phyloP scores from a whole-genome alignment of 2,329 filamentous ascomycete species.

The Drechslerella dactyloides region DNA sequence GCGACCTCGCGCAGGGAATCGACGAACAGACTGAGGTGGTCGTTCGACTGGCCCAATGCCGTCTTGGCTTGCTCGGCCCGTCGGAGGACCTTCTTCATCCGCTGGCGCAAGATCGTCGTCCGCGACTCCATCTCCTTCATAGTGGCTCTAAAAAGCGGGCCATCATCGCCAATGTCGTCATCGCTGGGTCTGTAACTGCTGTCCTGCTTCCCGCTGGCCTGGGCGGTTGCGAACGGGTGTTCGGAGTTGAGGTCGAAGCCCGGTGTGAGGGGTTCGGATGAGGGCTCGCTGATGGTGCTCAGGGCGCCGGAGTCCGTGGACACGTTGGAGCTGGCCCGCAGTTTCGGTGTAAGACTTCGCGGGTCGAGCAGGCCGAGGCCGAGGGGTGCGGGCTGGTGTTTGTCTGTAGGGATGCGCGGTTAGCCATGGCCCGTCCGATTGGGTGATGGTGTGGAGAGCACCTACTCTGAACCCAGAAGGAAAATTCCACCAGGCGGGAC shows the following conservation, averaged over 20 bases:
- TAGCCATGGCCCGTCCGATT: not conserved
- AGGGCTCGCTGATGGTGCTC: conserved; percentile 33
- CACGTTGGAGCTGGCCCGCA: conserved; percentile 34
- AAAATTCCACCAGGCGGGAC: conserved; percentile 87
- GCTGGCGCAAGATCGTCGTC: conserved; percentile 87
- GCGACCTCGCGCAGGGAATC: conserved; percentile 80
- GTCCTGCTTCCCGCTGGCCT: conserved; percentile 76
- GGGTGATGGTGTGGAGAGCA: conserved; percentile 19
- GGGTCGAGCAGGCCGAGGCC: conserved; percentile 44
- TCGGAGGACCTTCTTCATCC: conserved; percentile 96
- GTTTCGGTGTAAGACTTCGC: conserved; percentile 29
- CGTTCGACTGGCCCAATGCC: conserved; percentile 82
- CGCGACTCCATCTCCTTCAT: conserved; percentile 97
- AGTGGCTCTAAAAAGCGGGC: conserved; percentile 91
- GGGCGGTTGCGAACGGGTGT: conserved; percentile 54
- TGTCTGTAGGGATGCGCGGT: conserved; percentile 16
- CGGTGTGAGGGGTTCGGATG: conserved; percentile 52
- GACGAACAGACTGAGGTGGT: conserved; percentile 80
- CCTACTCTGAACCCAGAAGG: conserved; percentile 89
- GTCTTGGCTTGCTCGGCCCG: conserved; percentile 86
- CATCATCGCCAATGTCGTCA: conserved; percentile 83
- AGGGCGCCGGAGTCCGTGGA: conserved; percentile 46
- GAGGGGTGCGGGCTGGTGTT: conserved; percentile 27
- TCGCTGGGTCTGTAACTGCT: conserved; percentile 82
- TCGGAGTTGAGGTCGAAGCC: conserved; percentile 48